A percentile compares a stretch with the other conserved stretches of the same genome.
These are phyloP conservation scores for Chimonanthus praecox DNA, from an alignment of 164 flowering plant genomes.

Conservation along the genomic window DNA sequence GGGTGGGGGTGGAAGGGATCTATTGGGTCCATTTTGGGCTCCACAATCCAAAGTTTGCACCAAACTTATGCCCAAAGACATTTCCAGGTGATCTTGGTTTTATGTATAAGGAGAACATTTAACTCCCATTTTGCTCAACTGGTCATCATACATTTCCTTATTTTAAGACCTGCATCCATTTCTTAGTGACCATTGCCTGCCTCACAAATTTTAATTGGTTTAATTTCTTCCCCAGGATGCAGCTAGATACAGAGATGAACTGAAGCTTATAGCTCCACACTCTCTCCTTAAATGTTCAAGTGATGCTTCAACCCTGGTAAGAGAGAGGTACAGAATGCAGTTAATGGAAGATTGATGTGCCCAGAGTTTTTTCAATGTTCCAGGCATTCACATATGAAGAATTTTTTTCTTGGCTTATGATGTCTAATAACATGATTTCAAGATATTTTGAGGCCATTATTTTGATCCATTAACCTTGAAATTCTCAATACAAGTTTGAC, in stretches of 20 bases:
- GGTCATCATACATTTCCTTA: neutral
- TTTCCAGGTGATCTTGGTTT: too few relatives aligned
- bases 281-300: constrained; percentile 75
- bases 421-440: too few relatives aligned
- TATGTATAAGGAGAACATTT: too few relatives aligned
- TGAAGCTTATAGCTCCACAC: constrained; percentile 63
- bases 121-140: neutral
- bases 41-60: too few relatives aligned
- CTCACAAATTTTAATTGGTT: neutral
- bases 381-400: neutral
- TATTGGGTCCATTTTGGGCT: too few relatives aligned
- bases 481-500: too few relatives aligned
- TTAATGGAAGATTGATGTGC: neutral
- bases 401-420: too few relatives aligned
- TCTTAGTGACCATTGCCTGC: neutral
- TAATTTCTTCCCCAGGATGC: constrained; percentile 55
- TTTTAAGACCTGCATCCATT: neutral
- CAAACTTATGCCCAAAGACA: too few relatives aligned
- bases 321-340: neutral
- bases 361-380: neutral
- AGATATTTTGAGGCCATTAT: too few relatives aligned
- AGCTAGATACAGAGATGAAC: constrained; percentile 63
- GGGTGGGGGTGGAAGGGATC: too few relatives aligned
- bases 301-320: constrained; percentile 89
- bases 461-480: too few relatives aligned